These are phyloP conservation scores for Dendrothele bispora DNA, from an alignment of 768 basidiomycete species.

Conservation along the genomic window DNA sequence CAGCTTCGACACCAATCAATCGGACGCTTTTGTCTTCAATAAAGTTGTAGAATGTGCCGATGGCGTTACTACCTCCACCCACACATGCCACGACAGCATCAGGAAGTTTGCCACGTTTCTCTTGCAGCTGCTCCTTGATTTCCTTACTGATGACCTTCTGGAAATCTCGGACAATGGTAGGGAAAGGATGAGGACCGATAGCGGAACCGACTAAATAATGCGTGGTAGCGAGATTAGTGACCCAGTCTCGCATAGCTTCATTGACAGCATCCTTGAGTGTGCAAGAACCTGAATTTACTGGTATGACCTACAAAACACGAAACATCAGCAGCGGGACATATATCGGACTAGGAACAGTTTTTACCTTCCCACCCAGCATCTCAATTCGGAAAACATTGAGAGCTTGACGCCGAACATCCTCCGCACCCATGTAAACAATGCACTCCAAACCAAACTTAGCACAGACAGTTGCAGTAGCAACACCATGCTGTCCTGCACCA, in stretches of 20 bases:
- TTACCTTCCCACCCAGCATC: constrained; percentile 92
- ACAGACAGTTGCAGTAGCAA: constrained; percentile 97
- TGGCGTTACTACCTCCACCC: constrained; percentile 96
- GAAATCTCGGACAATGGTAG: constrained; percentile 98
- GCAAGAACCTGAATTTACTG: constrained; percentile 90
- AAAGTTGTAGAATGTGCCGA: constrained; percentile 97
- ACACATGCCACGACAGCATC: constrained; percentile 96
- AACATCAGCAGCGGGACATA: neutral
- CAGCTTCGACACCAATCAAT: constrained; percentile 94
- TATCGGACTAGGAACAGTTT: neutral
- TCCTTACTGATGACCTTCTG: constrained; percentile 94
- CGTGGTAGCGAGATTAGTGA: constrained; percentile 89
- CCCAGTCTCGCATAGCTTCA: constrained; percentile 98
- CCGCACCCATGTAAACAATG: constrained; percentile 96
- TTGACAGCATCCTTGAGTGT: constrained; percentile 99
- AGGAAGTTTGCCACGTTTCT: constrained; percentile 78
- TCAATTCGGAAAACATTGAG: constrained; percentile 97
- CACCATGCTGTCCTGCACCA: constrained; percentile 98
- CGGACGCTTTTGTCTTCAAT: constrained; percentile 84
- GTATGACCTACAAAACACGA: constrained; percentile 74
- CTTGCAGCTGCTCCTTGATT: constrained; percentile 84
- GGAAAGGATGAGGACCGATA: constrained; percentile 98
- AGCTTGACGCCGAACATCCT: constrained; percentile 94
- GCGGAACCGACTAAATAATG: constrained; percentile 97
- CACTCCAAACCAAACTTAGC: constrained; percentile 96